These are phyloP conservation scores for Trametes cubensis DNA, from an alignment of 768 basidiomycete genomes.

Conservation along the genomic window DNA sequence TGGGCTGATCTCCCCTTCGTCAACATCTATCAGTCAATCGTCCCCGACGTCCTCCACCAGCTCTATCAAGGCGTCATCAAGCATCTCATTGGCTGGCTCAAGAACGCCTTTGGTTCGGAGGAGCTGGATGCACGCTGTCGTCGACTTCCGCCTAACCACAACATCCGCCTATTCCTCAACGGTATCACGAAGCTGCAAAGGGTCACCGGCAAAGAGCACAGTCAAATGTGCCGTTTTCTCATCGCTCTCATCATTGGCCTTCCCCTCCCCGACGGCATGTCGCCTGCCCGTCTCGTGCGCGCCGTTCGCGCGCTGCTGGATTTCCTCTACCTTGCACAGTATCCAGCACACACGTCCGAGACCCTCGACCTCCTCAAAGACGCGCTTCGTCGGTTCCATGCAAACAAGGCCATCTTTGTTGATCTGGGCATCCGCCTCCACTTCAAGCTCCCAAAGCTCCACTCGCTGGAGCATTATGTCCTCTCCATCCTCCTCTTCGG, in stretches of 20 bases:
- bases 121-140: slow-evolving; percentile 13
- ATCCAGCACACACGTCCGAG: slow-evolving; percentile 34
- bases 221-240: slow-evolving; percentile 29
- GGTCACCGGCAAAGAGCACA: slow-evolving; percentile 39
- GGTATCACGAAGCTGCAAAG: slow-evolving; percentile 37
- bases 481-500: slow-evolving; percentile 13
- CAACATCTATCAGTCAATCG: slow-evolving; percentile 20
- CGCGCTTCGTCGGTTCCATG: slow-evolving; percentile 32
- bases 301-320: slow-evolving; percentile 20
- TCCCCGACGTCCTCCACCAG: slow-evolving; percentile 23
- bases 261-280: background rate
- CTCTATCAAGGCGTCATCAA: slow-evolving; percentile 36
- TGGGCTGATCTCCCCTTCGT: slow-evolving; percentile 6
- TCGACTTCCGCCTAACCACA: slow-evolving; percentile 38
- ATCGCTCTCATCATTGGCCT: slow-evolving; percentile 14
- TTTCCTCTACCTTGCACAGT: slow-evolving; percentile 31
- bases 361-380: slow-evolving; percentile 24
- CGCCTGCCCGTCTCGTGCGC: slow-evolving; percentile 4
- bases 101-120: slow-evolving; percentile 17
- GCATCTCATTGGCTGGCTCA: slow-evolving; percentile 18
- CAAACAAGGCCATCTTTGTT: slow-evolving; percentile 42
- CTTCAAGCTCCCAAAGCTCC: slow-evolving; percentile 25
- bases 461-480: slow-evolving; percentile 16
- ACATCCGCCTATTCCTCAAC: slow-evolving; percentile 36
- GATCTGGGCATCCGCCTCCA: slow-evolving; percentile 25